Evolutionary conservation across 805 yeast species (phyloP).

Genomic region (Wickerhamiella kazuoi): DNA sequence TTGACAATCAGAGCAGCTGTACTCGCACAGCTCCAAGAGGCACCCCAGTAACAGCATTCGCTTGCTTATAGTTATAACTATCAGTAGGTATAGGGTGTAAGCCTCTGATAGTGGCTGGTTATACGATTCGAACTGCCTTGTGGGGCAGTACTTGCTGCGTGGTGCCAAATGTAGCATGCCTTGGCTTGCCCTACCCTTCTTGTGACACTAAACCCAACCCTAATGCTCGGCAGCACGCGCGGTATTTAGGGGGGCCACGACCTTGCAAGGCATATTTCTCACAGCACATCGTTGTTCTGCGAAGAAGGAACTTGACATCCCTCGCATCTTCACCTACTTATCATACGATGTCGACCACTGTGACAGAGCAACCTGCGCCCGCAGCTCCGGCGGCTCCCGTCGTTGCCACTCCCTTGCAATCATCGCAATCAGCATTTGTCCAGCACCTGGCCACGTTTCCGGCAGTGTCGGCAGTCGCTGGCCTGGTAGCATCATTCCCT

Average conservation of each 20-base stretch:
- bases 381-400: too few species aligned
- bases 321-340: too few species aligned
- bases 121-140: too few species aligned
- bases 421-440: conserved; percentile 23
- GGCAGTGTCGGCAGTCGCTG: conserved; percentile 41
- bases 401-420: not conserved
- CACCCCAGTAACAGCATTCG: too few species aligned
- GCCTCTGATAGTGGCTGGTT: too few species aligned
- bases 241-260: not conserved
- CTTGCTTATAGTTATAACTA: too few species aligned
- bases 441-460: conserved; percentile 36
- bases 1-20: too few species aligned
- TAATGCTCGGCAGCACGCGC: not conserved
- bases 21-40: too few species aligned
- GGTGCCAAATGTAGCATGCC: not conserved
- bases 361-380: not conserved
- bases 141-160: too few species aligned
- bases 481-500: conserved; percentile 41
- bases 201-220: not conserved
- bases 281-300: too few species aligned
- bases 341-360: not conserved
- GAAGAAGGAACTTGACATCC: too few species aligned
- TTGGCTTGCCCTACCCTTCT: not conserved
- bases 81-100: too few species aligned
- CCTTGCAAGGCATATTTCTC: not conserved